Evolutionary conservation across 768 basidiomycete species (phyloP).

Genomic region (Astraeus odoratus): DNA sequence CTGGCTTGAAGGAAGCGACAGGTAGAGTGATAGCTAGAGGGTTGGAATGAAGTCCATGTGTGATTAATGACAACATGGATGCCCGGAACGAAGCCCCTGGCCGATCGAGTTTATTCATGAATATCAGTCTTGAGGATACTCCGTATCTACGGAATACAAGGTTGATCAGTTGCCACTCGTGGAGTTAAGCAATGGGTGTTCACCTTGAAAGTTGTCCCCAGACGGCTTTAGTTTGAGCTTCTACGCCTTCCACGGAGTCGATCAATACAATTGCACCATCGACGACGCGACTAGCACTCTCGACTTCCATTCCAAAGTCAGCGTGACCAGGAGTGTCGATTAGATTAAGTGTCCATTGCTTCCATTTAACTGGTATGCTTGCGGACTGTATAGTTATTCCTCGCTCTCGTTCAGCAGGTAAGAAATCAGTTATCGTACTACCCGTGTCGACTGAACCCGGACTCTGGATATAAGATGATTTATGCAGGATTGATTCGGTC

Average conservation of each 20-base stretch:
- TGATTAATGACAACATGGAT: slow-evolving; percentile 64
- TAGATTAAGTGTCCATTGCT: slow-evolving; percentile 77
- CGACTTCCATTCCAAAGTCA: slow-evolving; percentile 96
- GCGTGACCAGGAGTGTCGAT: slow-evolving; percentile 91
- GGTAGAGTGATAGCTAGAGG: slow-evolving; percentile 69
- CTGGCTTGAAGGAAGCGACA: slow-evolving; percentile 65
- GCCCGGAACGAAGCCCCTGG: slow-evolving; percentile 75
- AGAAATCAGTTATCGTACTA: slow-evolving; percentile 85
- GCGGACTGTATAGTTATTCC: slow-evolving; percentile 92
- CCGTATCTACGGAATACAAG: slow-evolving; percentile 47
- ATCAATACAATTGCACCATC: slow-evolving; percentile 86
- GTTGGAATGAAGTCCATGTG: slow-evolving; percentile 69
- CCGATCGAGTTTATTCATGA: slow-evolving; percentile 85
- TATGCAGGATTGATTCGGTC: slow-evolving; percentile 79
- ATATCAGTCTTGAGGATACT: slow-evolving; percentile 73
- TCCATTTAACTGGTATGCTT: slow-evolving; percentile 85
- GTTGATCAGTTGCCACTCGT: not conserved
- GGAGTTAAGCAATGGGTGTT: slow-evolving; percentile 21
- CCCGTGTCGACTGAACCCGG: slow-evolving; percentile 86
- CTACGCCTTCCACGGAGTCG: slow-evolving; percentile 88
- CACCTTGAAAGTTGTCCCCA: slow-evolving; percentile 85
- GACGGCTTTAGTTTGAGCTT: slow-evolving; percentile 84
- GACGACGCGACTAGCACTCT: slow-evolving; percentile 84
- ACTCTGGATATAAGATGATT: slow-evolving; percentile 61
- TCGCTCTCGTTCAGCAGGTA: slow-evolving; percentile 83